Evolutionary conservation across 2,329 filamentous ascomycete genomes (phyloP).

Genomic region (Rutstroemia sp.): DNA sequence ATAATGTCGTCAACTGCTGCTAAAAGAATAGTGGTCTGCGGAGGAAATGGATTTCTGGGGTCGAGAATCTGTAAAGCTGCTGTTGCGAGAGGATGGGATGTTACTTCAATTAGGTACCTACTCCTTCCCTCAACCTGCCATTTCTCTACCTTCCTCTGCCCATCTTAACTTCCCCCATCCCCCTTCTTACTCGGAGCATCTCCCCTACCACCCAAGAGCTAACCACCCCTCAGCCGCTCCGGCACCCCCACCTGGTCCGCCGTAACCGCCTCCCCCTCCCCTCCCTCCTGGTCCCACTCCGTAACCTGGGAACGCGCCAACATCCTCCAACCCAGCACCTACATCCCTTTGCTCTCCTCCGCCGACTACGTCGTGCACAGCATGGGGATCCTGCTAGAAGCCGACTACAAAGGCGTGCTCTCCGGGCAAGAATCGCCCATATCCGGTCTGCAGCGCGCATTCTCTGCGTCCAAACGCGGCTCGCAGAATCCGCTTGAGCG

Average conservation of each 20-base stretch:
- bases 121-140: neutral
- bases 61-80: constrained; percentile 86
- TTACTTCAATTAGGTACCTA: constrained; percentile 79
- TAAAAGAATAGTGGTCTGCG: constrained; percentile 83
- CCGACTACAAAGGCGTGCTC: constrained; percentile 92
- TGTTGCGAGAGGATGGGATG: constrained; percentile 78
- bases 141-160: neutral
- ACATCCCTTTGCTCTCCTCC: constrained; percentile 74
- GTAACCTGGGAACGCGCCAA: constrained; percentile 88
- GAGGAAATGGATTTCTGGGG: constrained; percentile 88
- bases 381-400: constrained; percentile 93
- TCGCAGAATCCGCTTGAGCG: constrained; percentile 64
- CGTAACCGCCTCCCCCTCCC: constrained; percentile 57
- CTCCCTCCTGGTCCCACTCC: constrained; percentile 73
- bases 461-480: constrained; percentile 57
- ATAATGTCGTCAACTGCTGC: constrained; percentile 25
- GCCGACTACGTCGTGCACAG: constrained; percentile 86
- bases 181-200: no score
- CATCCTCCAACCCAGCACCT: constrained; percentile 52
- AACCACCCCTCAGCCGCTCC: constrained; percentile 57
- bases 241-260: constrained; percentile 81
- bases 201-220: neutral
- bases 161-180: constrained; percentile 20
- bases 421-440: constrained; percentile 78
- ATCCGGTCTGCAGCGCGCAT: constrained; percentile 69